phyloP scores from a whole-genome alignment of 2,329 filamentous ascomycete species.

The Exophiala viscosa region DNA sequence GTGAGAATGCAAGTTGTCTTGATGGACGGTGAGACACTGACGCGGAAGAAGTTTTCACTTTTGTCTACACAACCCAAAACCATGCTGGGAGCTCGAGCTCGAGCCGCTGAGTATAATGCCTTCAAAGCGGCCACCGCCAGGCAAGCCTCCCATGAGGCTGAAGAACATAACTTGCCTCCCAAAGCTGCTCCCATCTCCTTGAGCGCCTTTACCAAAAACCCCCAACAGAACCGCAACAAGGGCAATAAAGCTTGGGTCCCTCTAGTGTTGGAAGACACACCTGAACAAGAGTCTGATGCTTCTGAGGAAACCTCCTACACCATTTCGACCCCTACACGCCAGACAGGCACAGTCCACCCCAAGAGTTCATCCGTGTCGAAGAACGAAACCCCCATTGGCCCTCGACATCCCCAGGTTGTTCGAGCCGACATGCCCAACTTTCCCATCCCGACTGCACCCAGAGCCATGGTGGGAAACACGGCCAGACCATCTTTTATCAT shows the following conservation, averaged over 20 bases:
- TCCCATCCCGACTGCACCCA: slow-evolving; percentile 10
- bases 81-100: slow-evolving; percentile 28
- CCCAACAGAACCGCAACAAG: slow-evolving; percentile 26
- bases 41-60: not conserved
- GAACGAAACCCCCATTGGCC: slow-evolving; percentile 2
- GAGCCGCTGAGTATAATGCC: slow-evolving; percentile 29
- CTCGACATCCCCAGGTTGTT: slow-evolving; percentile 2
- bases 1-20: not conserved
- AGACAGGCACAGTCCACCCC: not conserved
- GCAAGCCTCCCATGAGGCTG: slow-evolving; percentile 26
- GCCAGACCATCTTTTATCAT: slow-evolving; percentile 5
- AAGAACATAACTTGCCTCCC: slow-evolving; percentile 27
- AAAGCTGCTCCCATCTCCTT: slow-evolving; percentile 26
- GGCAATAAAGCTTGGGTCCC: slow-evolving; percentile 27
- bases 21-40: not conserved
- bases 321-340: slow-evolving; percentile 7
- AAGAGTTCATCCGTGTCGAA: not conserved
- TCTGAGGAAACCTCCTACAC: slow-evolving; percentile 1
- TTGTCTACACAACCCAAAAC: slow-evolving; percentile 1
- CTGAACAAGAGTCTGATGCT: slow-evolving; percentile 11
- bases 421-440: not conserved
- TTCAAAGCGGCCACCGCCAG: slow-evolving; percentile 25
- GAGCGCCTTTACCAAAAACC: slow-evolving; percentile 25
- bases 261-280: slow-evolving; percentile 23
- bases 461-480: slow-evolving; percentile 9